phyloP scores from a whole-genome alignment of 2,329 filamentous ascomycete species.

The Tolypocladium paradoxum region DNA sequence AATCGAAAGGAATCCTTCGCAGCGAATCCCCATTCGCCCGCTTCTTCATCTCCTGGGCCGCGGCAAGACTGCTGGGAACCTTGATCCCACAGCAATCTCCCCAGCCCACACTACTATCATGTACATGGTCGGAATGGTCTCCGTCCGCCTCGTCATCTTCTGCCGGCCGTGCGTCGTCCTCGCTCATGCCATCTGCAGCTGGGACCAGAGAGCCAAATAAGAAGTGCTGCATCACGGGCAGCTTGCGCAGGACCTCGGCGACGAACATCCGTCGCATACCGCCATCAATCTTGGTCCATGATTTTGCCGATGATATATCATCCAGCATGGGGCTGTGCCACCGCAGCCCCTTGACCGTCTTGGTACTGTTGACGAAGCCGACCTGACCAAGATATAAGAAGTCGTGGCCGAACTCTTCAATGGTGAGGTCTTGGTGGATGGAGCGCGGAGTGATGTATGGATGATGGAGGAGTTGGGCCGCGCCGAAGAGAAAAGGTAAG shows the following conservation, averaged over 20 bases:
- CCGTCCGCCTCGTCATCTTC: conserved; percentile 40
- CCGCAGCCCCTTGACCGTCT: conserved; percentile 84
- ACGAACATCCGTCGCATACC: conserved; percentile 98
- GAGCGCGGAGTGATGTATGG: conserved; percentile 65
- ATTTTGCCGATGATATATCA: conserved; percentile 84
- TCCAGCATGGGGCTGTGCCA: conserved; percentile 99
- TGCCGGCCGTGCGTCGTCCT: conserved; percentile 39
- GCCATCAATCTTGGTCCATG: conserved; percentile 83
- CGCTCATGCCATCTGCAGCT: conserved; percentile 72
- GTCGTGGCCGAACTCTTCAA: conserved; percentile 76
- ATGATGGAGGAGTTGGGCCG: conserved; percentile 79
- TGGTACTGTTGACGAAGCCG: conserved; percentile 87
- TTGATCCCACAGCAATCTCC: conserved; percentile 98
- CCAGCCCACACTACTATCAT: conserved; percentile 58
- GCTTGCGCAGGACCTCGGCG: conserved; percentile 80
- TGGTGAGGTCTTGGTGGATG: conserved; percentile 78
- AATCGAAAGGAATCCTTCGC: conserved; percentile 76
- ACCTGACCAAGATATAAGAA: conserved; percentile 92
- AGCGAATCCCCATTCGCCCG: conserved; percentile 47
- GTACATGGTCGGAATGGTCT: conserved; percentile 46
- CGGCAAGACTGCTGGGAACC: conserved; percentile 87
- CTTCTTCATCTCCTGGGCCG: conserved; percentile 81
- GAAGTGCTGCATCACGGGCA: conserved; percentile 98
- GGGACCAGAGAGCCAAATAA: conserved; percentile 80
- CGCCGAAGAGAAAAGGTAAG: conserved; percentile 88